These are phyloP conservation scores for Physcomitrellopsis africana DNA, from an alignment of 225 moss, liverwort and hornwort species.

Conservation along the genomic window DNA sequence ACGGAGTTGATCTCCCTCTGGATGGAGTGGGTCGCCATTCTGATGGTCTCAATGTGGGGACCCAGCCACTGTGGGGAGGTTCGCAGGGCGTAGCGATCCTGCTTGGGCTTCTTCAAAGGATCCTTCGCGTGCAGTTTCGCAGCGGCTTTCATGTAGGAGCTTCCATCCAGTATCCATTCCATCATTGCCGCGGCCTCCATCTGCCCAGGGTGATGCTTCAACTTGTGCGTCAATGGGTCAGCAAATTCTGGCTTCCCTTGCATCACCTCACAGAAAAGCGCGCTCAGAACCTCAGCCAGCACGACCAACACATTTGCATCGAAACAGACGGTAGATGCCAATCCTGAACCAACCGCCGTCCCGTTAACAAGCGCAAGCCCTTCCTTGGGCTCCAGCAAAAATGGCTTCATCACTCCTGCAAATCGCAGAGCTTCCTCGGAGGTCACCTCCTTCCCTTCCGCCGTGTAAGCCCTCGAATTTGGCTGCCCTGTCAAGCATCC, in stretches of 20 bases:
- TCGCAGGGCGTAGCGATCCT: constrained; percentile 60
- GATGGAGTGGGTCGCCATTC: constrained; percentile 47
- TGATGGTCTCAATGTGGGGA: constrained; percentile 50
- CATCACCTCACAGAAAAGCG: constrained; percentile 59
- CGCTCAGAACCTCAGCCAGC: constrained; percentile 47
- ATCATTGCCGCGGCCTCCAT: constrained; percentile 64
- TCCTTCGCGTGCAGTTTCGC: constrained; percentile 48
- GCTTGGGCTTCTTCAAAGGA: constrained; percentile 51
- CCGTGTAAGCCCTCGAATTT: constrained; percentile 44
- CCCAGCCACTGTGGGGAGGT: constrained; percentile 63
- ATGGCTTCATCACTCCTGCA: constrained; percentile 48
- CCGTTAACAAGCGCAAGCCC: constrained; percentile 61
- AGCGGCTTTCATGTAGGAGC: no score
- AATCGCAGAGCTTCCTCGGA: constrained; percentile 46
- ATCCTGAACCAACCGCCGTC: constrained; percentile 55
- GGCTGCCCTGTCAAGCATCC: constrained; percentile 54
- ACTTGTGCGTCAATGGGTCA: constrained; percentile 52
- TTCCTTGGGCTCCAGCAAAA: constrained; percentile 56
- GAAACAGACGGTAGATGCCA: constrained; percentile 56
- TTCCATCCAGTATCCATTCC: constrained; percentile 60
- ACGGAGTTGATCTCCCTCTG: constrained; percentile 61
- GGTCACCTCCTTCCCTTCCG: constrained; percentile 46
- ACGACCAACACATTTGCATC: constrained; percentile 54
- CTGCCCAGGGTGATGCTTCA: constrained; percentile 62
- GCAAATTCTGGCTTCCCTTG: constrained; percentile 59